A percentile compares a stretch with the other conserved stretches of the same genome.
These are phyloP conservation scores for Starmerella floricola DNA, from an alignment of 805 yeast species.

Conservation along the genomic window DNA sequence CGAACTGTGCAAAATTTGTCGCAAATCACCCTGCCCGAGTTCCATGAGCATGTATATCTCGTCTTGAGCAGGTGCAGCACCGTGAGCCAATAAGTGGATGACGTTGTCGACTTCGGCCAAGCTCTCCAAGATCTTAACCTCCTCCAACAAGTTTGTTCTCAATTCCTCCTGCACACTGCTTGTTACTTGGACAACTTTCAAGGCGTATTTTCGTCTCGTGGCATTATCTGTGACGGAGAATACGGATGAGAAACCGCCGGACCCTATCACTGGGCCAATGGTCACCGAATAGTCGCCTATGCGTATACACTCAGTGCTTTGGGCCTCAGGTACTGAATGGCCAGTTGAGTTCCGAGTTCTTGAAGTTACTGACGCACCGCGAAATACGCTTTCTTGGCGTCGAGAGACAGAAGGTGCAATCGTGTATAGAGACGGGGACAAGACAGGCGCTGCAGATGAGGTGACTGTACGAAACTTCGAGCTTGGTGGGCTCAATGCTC, in stretches of 20 bases:
- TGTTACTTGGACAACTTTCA: constrained; percentile 11
- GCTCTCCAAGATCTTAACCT: constrained; percentile 58
- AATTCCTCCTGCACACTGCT: not conserved
- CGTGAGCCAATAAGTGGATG: constrained; percentile 63
- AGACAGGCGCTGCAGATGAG: no score
- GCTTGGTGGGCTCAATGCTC: no score
- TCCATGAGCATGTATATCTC: constrained; percentile 74
- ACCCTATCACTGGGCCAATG: constrained; percentile 10
- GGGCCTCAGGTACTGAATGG: no score
- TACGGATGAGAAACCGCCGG: constrained; percentile 18
- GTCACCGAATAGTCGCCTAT: constrained; percentile 2
- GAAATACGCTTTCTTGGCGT: no score
- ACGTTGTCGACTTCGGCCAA: constrained; percentile 56
- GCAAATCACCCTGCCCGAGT: constrained; percentile 84
- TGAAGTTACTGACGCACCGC: no score
- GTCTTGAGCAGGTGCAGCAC: constrained; percentile 41
- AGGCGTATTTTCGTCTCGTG: constrained; percentile 7
- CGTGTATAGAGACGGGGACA: no score
- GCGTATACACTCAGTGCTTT: not conserved
- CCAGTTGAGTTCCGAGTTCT: no score
- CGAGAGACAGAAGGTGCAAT: no score
- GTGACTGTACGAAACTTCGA: no score
- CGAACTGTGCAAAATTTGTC: constrained; percentile 59
- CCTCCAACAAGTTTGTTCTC: constrained; percentile 41
- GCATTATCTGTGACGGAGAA: constrained; percentile 5